Conservation (phyloP, 257 asterid species). For the Petunia secreta region DNA sequence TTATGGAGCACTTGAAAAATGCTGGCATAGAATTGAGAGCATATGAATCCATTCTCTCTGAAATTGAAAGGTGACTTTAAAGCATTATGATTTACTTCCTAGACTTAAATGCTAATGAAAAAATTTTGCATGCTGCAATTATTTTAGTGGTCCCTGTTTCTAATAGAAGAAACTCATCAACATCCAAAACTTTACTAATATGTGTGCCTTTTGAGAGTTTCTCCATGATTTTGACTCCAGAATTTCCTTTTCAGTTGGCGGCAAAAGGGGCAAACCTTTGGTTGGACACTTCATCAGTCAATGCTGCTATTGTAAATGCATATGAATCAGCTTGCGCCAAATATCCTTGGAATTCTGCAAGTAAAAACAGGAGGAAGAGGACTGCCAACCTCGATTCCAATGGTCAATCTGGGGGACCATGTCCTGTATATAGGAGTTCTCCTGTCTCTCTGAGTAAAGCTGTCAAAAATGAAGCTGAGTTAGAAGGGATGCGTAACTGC, state of each 20-base stretch:
- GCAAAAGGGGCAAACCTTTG: conserved; percentile 76
- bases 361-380: conserved; percentile 35
- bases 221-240: conserved; percentile 25
- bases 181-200: not conserved
- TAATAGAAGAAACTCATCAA: conserved; percentile 15
- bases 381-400: conserved; percentile 33
- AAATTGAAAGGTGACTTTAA: conserved; percentile 67
- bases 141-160: not conserved
- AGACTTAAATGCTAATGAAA: not conserved
- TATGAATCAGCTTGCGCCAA: conserved; percentile 68
- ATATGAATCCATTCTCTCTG: conserved; percentile 82
- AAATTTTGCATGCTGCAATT: conserved; percentile 2
- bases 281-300: conserved; percentile 85
- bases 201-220: conserved; percentile 1
- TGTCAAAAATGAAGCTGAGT: conserved; percentile 89
- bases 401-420: conserved; percentile 47
- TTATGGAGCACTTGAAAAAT: conserved; percentile 70
- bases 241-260: conserved; percentile 63
- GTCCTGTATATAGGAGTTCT: conserved; percentile 62
- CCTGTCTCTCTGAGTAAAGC: conserved; percentile 91
- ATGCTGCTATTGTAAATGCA: conserved; percentile 79
- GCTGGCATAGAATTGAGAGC: conserved; percentile 84
- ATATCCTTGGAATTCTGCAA: conserved; percentile 40
- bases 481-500: conserved; percentile 86
- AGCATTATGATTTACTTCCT: conserved; percentile 21